Conservation (phyloP, 2,329 filamentous ascomycete genomes). For the Scolecobasidium constrictum region DNA sequence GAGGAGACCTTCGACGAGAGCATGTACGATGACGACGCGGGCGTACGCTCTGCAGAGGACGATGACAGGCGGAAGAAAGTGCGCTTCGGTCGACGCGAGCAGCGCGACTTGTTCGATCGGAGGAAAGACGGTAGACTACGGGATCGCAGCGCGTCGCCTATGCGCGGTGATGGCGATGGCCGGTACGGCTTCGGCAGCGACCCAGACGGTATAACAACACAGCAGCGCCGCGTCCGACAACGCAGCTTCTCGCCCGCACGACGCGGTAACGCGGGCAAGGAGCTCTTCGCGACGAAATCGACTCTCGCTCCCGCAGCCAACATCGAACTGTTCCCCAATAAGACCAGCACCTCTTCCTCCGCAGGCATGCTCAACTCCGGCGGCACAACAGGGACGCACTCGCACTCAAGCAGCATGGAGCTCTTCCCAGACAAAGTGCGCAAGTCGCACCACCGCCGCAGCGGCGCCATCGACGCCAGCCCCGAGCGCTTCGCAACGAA, state of each 20-base stretch:
- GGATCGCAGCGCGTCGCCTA: slow-evolving; percentile 50
- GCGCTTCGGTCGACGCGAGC: slow-evolving; percentile 12
- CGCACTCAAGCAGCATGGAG: slow-evolving; percentile 16
- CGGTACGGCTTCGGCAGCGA: slow-evolving; percentile 38
- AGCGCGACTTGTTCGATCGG: slow-evolving; percentile 21
- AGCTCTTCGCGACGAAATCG: slow-evolving; percentile 29
- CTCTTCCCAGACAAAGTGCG: slow-evolving; percentile 26
- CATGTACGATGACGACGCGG: slow-evolving; percentile 59
- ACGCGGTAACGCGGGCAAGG: slow-evolving; percentile 17
- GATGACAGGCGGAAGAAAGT: slow-evolving; percentile 17
- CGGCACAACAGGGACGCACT: slow-evolving; percentile 10
- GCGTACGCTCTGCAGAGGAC: slow-evolving; percentile 16
- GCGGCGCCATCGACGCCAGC: slow-evolving; percentile 27
- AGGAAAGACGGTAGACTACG: slow-evolving; percentile 36
- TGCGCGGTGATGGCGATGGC: slow-evolving; percentile 34
- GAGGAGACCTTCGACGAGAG: slow-evolving; percentile 59
- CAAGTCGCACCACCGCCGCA: slow-evolving; percentile 32
- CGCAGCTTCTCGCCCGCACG: slow-evolving; percentile 28
- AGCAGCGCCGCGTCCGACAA: slow-evolving; percentile 30
- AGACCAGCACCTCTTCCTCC: slow-evolving; percentile 9
- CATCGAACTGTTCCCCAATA: slow-evolving; percentile 29
- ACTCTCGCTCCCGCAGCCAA: slow-evolving; percentile 11
- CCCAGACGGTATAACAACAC: slow-evolving; percentile 19
- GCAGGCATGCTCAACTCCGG: background rate
- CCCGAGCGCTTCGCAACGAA: slow-evolving; percentile 4